A percentile compares a stretch with the other conserved stretches of the same genome.
These are phyloP conservation scores for Alopecurus myosuroides DNA, from an alignment of 176 grass and related monocot genomes.

Conservation along the genomic window DNA sequence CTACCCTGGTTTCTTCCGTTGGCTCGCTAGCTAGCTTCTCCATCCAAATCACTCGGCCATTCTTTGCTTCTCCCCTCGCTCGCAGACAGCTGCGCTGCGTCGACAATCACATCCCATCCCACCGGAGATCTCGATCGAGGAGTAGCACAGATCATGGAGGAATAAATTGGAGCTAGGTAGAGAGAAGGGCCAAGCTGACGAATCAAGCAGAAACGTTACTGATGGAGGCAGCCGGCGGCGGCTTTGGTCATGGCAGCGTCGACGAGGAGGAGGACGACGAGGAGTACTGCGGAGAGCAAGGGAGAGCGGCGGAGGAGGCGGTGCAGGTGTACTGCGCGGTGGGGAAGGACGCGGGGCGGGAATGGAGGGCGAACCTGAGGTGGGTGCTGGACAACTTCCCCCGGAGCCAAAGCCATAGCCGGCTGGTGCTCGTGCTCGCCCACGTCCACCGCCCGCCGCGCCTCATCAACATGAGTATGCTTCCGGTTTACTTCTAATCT, in stretches of 20 bases:
- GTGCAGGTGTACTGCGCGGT: slow-evolving; percentile 46
- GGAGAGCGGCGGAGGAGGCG: not conserved
- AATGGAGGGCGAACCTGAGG: slow-evolving; percentile 61
- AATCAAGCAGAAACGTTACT: not conserved
- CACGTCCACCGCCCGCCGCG: slow-evolving; percentile 59
- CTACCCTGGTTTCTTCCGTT: not conserved
- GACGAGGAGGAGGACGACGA: not conserved
- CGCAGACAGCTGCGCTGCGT: too few relatives aligned
- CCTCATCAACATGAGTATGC: slow-evolving; percentile 61
- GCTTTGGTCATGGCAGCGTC: not conserved
- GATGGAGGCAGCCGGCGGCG: not conserved
- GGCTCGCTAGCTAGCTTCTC: not conserved
- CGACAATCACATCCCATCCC: not conserved
- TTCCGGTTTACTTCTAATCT: too few relatives aligned
- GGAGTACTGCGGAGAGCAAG: not conserved
- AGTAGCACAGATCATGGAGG: not conserved
- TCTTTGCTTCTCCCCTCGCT: not conserved
- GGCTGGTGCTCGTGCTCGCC: slow-evolving; percentile 54
- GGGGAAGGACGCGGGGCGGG: slow-evolving; percentile 30
- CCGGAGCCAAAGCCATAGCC: not conserved
- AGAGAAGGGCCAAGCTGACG: not conserved
- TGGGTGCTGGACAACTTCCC: slow-evolving; percentile 54
- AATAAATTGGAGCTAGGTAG: not conserved
- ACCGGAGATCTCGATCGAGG: too few relatives aligned
- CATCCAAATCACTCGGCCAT: not conserved